Evolutionary conservation across 768 basidiomycete species (phyloP).

Genomic region (Boletus rex-veris): DNA sequence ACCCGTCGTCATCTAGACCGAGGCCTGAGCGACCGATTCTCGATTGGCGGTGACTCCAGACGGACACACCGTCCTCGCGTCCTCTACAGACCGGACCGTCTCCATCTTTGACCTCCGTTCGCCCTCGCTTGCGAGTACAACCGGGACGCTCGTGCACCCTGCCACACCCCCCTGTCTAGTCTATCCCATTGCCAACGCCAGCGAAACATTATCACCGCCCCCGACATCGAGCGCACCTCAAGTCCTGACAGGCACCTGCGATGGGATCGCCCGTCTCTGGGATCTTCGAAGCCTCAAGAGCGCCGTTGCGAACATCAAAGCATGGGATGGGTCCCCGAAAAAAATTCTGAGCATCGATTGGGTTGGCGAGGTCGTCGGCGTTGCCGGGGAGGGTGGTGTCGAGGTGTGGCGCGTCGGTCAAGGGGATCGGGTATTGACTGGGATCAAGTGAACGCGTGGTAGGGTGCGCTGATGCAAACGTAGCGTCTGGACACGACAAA

Average conservation of each 20-base stretch:
- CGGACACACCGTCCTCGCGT: constrained; percentile 48
- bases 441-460: not conserved
- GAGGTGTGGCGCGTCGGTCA: constrained; percentile 52
- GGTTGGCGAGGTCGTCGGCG: constrained; percentile 50
- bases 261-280: constrained; percentile 75
- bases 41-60: constrained; percentile 50
- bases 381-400: constrained; percentile 64
- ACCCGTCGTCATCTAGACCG: constrained; percentile 39
- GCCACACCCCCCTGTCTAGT: constrained; percentile 66
- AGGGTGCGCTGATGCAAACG: not conserved
- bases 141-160: constrained; percentile 29
- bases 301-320: constrained; percentile 61
- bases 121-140: constrained; percentile 34
- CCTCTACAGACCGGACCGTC: constrained; percentile 73
- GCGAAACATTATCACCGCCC: not conserved
- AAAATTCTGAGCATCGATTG: constrained; percentile 63
- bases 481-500: not conserved
- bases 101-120: constrained; percentile 66
- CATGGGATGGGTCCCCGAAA: constrained; percentile 46
- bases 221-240: constrained; percentile 36
- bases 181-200: constrained; percentile 9
- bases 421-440: constrained; percentile 14
- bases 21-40: constrained; percentile 75
- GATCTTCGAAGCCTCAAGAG: constrained; percentile 68
- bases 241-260: constrained; percentile 70